Base-by-base conservation (phyloP, 495 filamentous ascomycete genomes). In the Penicillium pulvis region DNA sequence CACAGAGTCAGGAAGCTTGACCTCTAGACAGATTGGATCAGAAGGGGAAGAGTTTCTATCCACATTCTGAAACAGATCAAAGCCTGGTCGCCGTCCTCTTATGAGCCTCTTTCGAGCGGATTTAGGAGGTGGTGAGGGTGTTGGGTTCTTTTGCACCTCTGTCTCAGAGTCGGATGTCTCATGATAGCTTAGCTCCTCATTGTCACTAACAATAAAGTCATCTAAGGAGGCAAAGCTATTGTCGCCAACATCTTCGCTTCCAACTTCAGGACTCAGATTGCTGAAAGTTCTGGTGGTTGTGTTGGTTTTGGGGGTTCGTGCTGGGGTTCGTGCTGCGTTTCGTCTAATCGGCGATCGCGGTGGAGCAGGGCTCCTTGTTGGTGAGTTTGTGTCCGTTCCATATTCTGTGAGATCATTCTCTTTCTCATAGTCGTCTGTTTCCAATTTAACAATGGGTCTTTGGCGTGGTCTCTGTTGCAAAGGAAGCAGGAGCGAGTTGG, bases 191-290 rank as follows among this genome's bases (percentile, higher is more conserved):
- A 65, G 36, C 20, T 78, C 75, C 6, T 78, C 75, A 60, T 79
- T 71, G 58, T 80, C 78, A 48, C 76, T 78, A 51, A 79, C 78
- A 64, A 80, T 72, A 51, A 79, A 80, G 45, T 74, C 75, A 33
- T 76, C 75, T 30, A 78, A 59, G 43, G 74, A 78, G 53, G 73
- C 61, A 48, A 68, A 71, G 54, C 65, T 70, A 65, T 76, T 64
- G 49, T 71, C 70, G 19, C 59, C 62, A 28, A 46, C 53, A 30
- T 68, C 62, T 23, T 68, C 64, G 11, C 68, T 66, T 4, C 66
- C 64, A 28, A 17, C 64, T 49, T 53, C 36, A 14, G 66, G 52
- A 6, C 52, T 57, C 52, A 66, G 65, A 28, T 61, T 57, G 28
- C 53, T 57, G 50, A 51, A 17, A 41, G 61, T 50, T 17, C 45